Evolutionary conservation across 164 flowering plant genomes (phyloP), one percentile per base, ranked within the genome.

Genomic region (Cinnamomum micranthum): DNA sequence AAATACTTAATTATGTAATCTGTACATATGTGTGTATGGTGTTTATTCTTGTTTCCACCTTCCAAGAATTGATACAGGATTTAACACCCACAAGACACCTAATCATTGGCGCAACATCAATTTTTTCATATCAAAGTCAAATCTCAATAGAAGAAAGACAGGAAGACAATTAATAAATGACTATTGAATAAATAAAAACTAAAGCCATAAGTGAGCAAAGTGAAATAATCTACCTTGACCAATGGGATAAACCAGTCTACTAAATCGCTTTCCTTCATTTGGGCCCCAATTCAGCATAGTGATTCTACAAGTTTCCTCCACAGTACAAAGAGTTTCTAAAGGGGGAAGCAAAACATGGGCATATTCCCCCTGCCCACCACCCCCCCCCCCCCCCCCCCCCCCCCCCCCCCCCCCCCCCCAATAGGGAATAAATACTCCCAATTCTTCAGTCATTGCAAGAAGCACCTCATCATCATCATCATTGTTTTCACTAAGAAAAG

Each of bases 301-400:
- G 99, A 95, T 86, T 95, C 99, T 50, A 92, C 99, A 92, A 3
- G 99, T 95, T 76, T 95, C 99, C 82, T 95, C 99, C 63, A 95
- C 98, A 13, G 91, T 88, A 77, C 98, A 92, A 14, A 93, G 90
- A 33, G 93, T 90, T 74, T 95, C 98, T 67, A 95, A 72, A 4
- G 99, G 99, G 0, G 92, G 92, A 0, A 95, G 88, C 83, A 95
- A 77, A 70, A 95, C 92, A 83, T 91, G 85, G 0, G 98, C 99
- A 80, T 89, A 79, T 35, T 93, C 99, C n/a, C n/a, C n/a, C n/a
- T n/a, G n/a, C n/a, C n/a, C n/a, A n/a, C n/a, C n/a, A n/a, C n/a
- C n/a, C n/a, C n/a, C n/a, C n/a, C n/a, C n/a, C n/a, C n/a, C n/a
- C n/a, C n/a, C n/a, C n/a, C n/a, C n/a, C n/a, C n/a, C n/a, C n/a